These are phyloP conservation scores for Pleurotus djamor DNA, from an alignment of 768 basidiomycete species.

Conservation along the genomic window DNA sequence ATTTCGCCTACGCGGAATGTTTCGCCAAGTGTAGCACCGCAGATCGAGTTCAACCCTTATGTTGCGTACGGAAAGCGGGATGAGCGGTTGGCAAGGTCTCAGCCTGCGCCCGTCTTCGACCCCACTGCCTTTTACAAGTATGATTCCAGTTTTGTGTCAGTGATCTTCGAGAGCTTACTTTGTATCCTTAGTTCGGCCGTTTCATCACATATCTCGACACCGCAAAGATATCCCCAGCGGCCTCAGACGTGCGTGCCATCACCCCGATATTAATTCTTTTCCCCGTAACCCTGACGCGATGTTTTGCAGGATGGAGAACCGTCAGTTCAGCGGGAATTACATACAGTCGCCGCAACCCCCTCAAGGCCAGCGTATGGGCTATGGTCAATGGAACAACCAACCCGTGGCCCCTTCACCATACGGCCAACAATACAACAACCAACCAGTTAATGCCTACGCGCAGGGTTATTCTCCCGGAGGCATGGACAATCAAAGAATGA, in stretches of 20 bases:
- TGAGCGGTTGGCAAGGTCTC: constrained; percentile 5
- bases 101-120: constrained; percentile 13
- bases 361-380: not conserved
- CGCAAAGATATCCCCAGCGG: not conserved
- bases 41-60: constrained; percentile 40
- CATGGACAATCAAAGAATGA: not conserved
- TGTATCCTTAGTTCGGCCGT: constrained; percentile 37
- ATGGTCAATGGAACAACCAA: not conserved
- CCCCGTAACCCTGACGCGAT: not conserved
- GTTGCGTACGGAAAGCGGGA: constrained; percentile 37
- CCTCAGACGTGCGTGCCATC: not conserved
- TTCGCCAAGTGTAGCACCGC: constrained; percentile 10
- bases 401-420: not conserved
- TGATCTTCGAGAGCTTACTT: constrained; percentile 1
- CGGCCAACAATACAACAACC: not conserved
- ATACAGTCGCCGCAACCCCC: not conserved
- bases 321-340: not conserved
- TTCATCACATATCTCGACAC: constrained; percentile 12
- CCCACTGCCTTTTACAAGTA: constrained; percentile 56
- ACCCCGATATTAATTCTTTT: not conserved
- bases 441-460: not conserved
- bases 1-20: constrained; percentile 6
- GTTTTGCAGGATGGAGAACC: not conserved
- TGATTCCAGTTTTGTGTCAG: not conserved
- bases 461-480: not conserved